These are phyloP conservation scores for Areca catechu DNA, from an alignment of 176 grass and related monocot species.

Conservation along the genomic window DNA sequence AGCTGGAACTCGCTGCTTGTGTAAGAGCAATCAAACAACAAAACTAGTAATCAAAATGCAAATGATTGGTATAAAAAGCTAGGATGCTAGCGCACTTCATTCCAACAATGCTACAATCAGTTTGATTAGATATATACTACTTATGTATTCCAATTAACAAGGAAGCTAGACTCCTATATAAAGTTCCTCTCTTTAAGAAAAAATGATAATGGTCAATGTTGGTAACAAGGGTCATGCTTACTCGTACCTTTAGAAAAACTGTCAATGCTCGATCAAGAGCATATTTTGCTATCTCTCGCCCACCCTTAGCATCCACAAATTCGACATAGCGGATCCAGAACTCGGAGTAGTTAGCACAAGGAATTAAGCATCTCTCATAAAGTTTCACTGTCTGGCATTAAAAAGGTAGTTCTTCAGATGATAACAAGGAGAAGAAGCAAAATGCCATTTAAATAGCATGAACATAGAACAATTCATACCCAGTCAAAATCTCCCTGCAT, in stretches of 20 bases:
- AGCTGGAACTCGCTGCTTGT: slow-evolving; percentile 59
- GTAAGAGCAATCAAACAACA: too few species aligned
- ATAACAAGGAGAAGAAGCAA: neutral
- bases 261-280: slow-evolving; percentile 68
- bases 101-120: too few species aligned
- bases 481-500: slow-evolving; percentile 92
- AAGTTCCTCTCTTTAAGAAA: too few species aligned
- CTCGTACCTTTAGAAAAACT: slow-evolving; percentile 60
- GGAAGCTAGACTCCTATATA: too few species aligned
- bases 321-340: slow-evolving; percentile 93
- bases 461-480: slow-evolving; percentile 39
- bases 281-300: slow-evolving; percentile 69
- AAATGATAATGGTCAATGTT: neutral
- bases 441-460: neutral
- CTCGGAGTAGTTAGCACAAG: slow-evolving; percentile 83
- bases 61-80: too few species aligned
- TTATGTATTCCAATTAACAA: too few species aligned
- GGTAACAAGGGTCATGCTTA: neutral
- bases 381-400: slow-evolving; percentile 76
- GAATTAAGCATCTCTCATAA: slow-evolving; percentile 93
- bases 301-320: slow-evolving; percentile 73
- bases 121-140: too few species aligned
- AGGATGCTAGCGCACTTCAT: too few species aligned
- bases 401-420: slow-evolving; percentile 21
- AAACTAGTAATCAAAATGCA: too few species aligned